Conservation (phyloP, 345 rosid genomes). For the Populus pruinosa region DNA sequence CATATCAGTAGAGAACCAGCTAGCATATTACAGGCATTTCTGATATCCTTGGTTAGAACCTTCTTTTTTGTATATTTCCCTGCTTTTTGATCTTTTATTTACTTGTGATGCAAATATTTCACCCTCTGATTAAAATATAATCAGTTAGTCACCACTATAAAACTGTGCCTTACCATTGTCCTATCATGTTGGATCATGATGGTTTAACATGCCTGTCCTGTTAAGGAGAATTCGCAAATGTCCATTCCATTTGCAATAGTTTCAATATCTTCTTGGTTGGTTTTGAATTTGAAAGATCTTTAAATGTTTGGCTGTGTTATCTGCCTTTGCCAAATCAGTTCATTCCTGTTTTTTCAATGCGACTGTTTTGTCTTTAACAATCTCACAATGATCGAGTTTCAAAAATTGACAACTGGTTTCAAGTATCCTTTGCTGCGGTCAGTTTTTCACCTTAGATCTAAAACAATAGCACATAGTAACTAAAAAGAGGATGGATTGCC, state of each 20-base stretch:
- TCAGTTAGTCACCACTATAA: no score
- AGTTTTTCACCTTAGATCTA: background rate
- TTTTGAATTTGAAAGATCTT: background rate
- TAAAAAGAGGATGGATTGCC: background rate
- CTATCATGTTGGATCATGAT: background rate
- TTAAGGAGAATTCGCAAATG: background rate
- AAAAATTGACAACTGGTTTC: background rate
- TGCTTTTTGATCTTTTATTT: conserved; percentile 3
- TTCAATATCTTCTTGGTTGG: background rate
- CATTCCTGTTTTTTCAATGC: background rate
- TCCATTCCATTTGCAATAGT: background rate
- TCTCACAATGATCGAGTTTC: background rate
- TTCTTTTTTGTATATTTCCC: background rate
- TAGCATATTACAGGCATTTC: conserved; percentile 72
- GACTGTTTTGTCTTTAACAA: no score
- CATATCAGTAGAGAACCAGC: conserved; percentile 52
- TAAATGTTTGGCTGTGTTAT: background rate
- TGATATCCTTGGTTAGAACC: conserved; percentile 69
- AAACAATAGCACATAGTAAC: background rate
- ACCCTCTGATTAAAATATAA: no score
- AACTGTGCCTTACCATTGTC: background rate
- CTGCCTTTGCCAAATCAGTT: background rate
- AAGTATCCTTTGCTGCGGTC: background rate
- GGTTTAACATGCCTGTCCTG: no score
- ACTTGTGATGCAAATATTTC: background rate